These are phyloP conservation scores for Nemania abortiva DNA, from an alignment of 2,329 filamentous ascomycete species.

Conservation along the genomic window DNA sequence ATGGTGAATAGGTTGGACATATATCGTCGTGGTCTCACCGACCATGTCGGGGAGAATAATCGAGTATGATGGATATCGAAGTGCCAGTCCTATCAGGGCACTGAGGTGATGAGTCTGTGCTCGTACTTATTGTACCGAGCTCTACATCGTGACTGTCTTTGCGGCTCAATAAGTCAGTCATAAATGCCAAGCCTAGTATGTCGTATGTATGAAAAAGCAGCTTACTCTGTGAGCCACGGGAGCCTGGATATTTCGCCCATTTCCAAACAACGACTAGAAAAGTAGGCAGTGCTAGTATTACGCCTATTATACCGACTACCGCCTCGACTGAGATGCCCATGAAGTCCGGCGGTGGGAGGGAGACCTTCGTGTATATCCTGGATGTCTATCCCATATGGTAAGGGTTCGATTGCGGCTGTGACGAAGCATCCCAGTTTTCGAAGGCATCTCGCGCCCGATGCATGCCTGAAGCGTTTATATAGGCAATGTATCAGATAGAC, in stretches of 20 bases:
- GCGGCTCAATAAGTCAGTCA: neutral
- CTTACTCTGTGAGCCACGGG: constrained; percentile 9
- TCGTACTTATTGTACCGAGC: neutral
- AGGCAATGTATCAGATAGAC: neutral
- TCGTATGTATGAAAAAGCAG: neutral
- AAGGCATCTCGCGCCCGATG: neutral
- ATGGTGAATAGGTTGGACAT: neutral
- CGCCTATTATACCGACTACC: constrained; percentile 11
- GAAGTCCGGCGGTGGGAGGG: neutral
- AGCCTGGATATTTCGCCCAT: neutral
- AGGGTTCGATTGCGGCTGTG: neutral
- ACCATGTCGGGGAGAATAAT: neutral
- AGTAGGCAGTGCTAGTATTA: constrained; percentile 9
- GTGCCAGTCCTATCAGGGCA: neutral
- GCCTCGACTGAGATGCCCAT: constrained; percentile 16
- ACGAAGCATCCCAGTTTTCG: neutral
- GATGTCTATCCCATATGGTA: neutral
- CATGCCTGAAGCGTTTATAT: neutral
- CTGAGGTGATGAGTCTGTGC: neutral
- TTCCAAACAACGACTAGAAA: constrained; percentile 8
- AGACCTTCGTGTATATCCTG: neutral
- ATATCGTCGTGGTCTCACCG: neutral
- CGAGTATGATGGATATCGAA: neutral
- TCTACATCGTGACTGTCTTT: constrained; percentile 6
- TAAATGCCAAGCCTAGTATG: neutral